Conservation (phyloP, 345 rosid species). For the Litchi chinensis region DNA sequence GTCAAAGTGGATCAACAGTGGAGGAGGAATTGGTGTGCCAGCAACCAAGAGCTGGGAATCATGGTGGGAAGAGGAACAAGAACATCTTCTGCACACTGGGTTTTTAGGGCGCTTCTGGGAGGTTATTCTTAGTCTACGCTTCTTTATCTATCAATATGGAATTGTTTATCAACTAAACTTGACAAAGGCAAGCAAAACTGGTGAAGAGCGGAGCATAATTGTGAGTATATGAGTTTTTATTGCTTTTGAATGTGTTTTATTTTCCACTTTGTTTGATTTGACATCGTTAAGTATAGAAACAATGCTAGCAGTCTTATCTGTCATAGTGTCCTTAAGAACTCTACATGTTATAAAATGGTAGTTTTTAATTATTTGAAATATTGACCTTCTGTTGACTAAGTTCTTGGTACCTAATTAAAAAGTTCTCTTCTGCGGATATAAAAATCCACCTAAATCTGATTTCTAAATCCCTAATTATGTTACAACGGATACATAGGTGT, state of each 20-base stretch:
- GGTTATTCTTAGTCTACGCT: slow-evolving; percentile 72
- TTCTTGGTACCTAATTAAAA: background rate
- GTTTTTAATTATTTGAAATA: background rate
- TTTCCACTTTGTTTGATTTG: background rate
- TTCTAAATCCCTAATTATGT: background rate
- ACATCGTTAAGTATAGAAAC: background rate
- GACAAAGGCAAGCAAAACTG: slow-evolving; percentile 51
- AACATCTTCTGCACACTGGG: slow-evolving; percentile 81
- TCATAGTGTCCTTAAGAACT: background rate
- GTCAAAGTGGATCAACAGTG: slow-evolving; percentile 89
- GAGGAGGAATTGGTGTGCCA: slow-evolving; percentile 95
- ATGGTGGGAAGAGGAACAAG: slow-evolving; percentile 99
- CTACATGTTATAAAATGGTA: background rate
- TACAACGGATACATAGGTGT: background rate
- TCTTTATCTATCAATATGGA: slow-evolving; percentile 85
- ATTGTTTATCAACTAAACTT: slow-evolving; percentile 79
- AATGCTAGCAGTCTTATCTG: background rate
- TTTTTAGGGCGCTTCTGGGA: slow-evolving; percentile 73
- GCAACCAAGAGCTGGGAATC: slow-evolving; percentile 98
- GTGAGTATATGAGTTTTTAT: slow-evolving; percentile 41
- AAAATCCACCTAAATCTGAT: background rate
- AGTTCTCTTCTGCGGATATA: background rate
- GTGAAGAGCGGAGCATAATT: slow-evolving; percentile 63
- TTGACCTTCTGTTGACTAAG: background rate
- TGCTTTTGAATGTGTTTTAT: background rate